Percentiles rank a stretch among this genome's conserved stretches.
Conservation (phyloP, 306 rosid genomes). For the Pterocarpus santalinus region DNA sequence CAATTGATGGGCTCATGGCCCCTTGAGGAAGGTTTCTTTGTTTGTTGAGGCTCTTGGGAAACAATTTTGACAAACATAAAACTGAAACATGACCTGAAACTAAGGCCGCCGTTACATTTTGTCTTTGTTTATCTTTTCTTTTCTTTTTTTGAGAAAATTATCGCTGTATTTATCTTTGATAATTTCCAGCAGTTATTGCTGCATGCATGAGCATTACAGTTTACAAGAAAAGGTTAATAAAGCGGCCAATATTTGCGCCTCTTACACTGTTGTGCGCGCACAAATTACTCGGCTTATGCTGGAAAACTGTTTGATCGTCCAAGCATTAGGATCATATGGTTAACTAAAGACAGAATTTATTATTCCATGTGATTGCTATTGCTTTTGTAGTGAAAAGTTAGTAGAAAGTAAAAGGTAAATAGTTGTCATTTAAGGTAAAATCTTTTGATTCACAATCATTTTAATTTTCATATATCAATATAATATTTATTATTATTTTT, state of each 20-base stretch:
- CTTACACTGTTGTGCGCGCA: background rate
- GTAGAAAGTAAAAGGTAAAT: background rate
- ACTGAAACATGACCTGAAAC: constrained; percentile 21
- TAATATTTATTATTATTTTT: too few relatives aligned
- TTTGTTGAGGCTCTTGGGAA: constrained; percentile 39
- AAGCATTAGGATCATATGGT: background rate
- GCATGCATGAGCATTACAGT: constrained; percentile 33
- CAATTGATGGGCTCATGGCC: constrained; percentile 91
- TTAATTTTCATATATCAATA: too few relatives aligned
- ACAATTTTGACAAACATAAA: constrained; percentile 59
- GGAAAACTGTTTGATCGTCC: background rate
- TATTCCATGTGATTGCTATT: background rate
- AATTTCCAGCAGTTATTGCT: constrained; percentile 7
- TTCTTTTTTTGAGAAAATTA: background rate
- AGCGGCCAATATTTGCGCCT: background rate
- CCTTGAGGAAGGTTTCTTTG: constrained; percentile 57
- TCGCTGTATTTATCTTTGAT: constrained; percentile 18
- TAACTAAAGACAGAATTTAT: background rate
- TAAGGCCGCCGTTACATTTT: constrained; percentile 6
- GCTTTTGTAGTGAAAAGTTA: background rate
- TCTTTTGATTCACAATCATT: too few relatives aligned
- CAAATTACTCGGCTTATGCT: background rate
- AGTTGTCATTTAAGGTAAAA: too few relatives aligned
- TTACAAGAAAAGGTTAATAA: constrained; percentile 30
- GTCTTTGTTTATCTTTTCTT: background rate